phyloP scores from a whole-genome alignment of 2,329 filamentous ascomycete genomes.

The Triangularia setosa region DNA sequence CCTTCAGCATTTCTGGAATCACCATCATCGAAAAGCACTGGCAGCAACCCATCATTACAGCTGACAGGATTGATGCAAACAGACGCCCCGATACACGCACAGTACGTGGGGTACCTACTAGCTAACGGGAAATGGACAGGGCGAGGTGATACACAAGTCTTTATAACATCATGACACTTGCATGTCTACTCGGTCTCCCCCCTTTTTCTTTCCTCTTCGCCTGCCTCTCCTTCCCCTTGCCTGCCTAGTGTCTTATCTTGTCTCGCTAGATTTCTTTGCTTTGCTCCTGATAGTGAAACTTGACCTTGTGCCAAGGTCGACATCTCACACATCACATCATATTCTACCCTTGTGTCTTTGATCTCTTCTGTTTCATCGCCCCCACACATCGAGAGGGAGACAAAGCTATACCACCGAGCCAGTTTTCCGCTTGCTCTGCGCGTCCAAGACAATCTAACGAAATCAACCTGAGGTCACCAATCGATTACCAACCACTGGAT shows the following conservation, averaged over 20 bases:
- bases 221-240: not conserved
- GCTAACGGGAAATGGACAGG: not conserved
- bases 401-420: not conserved
- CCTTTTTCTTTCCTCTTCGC: not conserved
- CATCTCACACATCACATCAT: not conserved
- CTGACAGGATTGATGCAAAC: not conserved
- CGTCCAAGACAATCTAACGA: not conserved
- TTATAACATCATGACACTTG: slow-evolving; percentile 16
- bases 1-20: not conserved
- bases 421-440: not conserved
- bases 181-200: not conserved
- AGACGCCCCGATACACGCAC: not conserved
- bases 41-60: not conserved
- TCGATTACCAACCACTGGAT: not conserved
- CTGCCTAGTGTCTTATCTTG: not conserved
- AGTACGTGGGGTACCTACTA: not conserved
- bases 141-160: slow-evolving; percentile 1
- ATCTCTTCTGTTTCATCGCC: not conserved
- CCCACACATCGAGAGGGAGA: not conserved
- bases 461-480: not conserved
- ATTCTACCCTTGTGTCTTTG: not conserved
- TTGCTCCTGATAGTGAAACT: not conserved
- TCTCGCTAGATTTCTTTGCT: not conserved
- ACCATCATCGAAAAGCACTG: not conserved
- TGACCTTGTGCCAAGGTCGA: not conserved